These are phyloP conservation scores for Trichoderma brevicompactum DNA, from an alignment of 2,329 filamentous ascomycete species.

Conservation along the genomic window DNA sequence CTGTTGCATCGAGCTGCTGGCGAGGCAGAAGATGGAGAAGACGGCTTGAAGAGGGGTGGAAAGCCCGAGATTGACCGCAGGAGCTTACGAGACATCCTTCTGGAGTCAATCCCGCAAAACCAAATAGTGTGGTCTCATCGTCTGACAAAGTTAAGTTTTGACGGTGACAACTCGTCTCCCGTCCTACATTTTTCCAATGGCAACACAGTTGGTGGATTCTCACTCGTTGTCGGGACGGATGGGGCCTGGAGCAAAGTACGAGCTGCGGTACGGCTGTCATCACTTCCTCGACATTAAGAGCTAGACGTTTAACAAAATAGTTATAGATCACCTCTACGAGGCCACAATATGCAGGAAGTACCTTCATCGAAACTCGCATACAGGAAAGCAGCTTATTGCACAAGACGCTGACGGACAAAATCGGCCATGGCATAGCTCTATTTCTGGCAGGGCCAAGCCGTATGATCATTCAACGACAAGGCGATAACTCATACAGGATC, in stretches of 20 bases:
- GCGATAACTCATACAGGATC: conserved; percentile 15
- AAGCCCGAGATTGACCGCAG: conserved; percentile 17
- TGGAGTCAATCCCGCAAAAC: conserved; percentile 13
- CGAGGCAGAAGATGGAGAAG: conserved; percentile 11
- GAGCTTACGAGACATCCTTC: conserved; percentile 10
- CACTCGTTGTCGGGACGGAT: conserved; percentile 9
- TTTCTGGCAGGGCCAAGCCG: conserved; percentile 17
- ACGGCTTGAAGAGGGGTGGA: conserved; percentile 5
- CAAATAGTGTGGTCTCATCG: conserved; percentile 10
- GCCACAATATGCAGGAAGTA: too few relatives aligned
- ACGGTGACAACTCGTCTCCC: conserved; percentile 6
- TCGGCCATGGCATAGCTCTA: conserved; percentile 12
- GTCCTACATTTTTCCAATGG: conserved; percentile 11
- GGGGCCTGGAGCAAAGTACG: conserved; percentile 17
- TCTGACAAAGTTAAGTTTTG: conserved; percentile 12
- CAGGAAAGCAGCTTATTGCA: conserved; percentile 6
- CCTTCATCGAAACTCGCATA: background rate
- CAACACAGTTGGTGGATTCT: conserved; percentile 10
- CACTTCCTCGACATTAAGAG: background rate
- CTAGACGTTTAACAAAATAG: too few relatives aligned
- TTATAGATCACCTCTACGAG: too few relatives aligned
- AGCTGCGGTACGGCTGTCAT: conserved; percentile 9
- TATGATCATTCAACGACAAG: conserved; percentile 21
- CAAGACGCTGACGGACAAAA: conserved; percentile 14
- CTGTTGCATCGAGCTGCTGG: conserved; percentile 15